phyloP scores from a whole-genome alignment of 2,329 filamentous ascomycete species.

The Beauveria bassiana region DNA sequence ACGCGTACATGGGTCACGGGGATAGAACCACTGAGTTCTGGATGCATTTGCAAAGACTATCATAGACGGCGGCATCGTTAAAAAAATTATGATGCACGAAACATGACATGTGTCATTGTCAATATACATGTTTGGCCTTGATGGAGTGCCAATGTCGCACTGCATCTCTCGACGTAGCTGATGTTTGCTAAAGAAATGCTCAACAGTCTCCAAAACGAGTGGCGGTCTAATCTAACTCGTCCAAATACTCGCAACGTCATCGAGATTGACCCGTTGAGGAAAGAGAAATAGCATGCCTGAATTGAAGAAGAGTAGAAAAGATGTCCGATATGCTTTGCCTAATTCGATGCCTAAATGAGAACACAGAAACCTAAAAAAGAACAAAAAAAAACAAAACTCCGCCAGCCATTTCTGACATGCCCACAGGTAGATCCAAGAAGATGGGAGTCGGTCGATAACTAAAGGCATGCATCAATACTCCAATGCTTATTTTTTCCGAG shows the following conservation, averaged over 20 bases:
- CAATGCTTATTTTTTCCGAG: constrained; percentile 4
- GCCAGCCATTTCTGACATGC: neutral
- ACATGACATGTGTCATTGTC: no score
- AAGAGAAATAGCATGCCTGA: neutral
- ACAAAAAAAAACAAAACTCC: neutral
- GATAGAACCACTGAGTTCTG: no score
- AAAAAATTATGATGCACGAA: no score
- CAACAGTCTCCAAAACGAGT: no score
- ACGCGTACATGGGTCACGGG: neutral
- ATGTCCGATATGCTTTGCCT: neutral
- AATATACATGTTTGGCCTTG: no score
- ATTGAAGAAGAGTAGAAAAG: no score
- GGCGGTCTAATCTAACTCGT: no score
- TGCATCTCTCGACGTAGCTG: no score
- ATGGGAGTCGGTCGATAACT: neutral
- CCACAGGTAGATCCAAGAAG: neutral
- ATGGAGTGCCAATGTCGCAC: no score
- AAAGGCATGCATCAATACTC: neutral
- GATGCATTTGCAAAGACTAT: no score
- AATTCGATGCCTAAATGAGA: neutral
- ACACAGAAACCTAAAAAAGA: neutral
- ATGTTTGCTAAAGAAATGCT: no score
- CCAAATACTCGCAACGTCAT: no score
- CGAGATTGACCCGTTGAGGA: neutral
- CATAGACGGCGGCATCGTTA: neutral